Base-by-base conservation (phyloP, 2,329 filamentous ascomycete species). In the Scleromitrula shiraiana region DNA sequence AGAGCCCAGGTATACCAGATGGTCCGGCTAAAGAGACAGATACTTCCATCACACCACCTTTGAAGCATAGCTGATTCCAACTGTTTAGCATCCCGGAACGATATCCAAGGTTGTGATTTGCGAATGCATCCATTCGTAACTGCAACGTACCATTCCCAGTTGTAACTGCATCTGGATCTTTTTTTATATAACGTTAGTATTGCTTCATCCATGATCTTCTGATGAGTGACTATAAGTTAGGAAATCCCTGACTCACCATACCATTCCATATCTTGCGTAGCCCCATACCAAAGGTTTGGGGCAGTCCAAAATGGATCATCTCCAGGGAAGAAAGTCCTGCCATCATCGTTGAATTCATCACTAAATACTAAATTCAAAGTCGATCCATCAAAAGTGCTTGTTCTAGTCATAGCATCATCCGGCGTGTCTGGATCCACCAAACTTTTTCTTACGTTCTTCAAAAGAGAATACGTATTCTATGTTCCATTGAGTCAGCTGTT, bases 281-380 rank as follows among this genome's bases (percentile, higher is more conserved):
- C 73, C 68, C 59, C 73, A 59, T 78, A 78, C 72, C 75, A 77
- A 40, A 76, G 63, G 53, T 78, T 67, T 12, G 70, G 68, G 10
- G 70, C 74, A 27, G 65, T 71, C 66, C 71, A 78, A 58, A 71
- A 78, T 1, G 75, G 73, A 55, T 78, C 75, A 53, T 78, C 75
- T n/a, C 74, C 75, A 24, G 70, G 67, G 52, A 76, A 78, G 55
- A 78, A 78, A 0, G 73, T 75, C 24, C 75, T 64, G 45, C 73
- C 72, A 32, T 70, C 61, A 7, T 67, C 62, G 51, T 76, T 77
- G 62, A 78, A 78, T 52, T 78, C 75, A 50, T 78, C 75, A 50
- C 73, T 76, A 56, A 77, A 78, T 0, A 77, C 73, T 3, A 78
- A 58, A 10, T 69, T 66, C 26, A 74, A 62, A 5, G 66, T 65